Conservation (phyloP, 164 flowering plant species). For the Nymphaea colorata region DNA sequence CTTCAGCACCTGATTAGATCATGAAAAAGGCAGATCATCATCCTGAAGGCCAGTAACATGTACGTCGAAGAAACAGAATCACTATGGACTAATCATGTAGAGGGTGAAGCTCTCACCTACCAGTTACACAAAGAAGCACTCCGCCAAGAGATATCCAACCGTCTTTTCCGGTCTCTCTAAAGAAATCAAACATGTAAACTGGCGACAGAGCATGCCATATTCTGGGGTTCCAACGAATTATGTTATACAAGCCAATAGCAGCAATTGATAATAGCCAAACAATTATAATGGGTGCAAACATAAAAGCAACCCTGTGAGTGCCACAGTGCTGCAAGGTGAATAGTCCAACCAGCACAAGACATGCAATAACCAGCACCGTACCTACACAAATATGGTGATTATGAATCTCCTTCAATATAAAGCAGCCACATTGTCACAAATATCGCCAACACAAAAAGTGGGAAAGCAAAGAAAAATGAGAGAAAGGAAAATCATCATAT, state of each 20-base stretch:
- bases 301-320: conserved; percentile 40
- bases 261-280: conserved; percentile 47
- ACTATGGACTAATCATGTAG: background rate
- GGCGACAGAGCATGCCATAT: conserved; percentile 55
- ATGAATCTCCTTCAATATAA: background rate
- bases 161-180: conserved; percentile 44
- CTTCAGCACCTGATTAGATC: conserved; percentile 44
- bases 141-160: conserved; percentile 71
- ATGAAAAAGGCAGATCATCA: background rate
- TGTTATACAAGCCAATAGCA: conserved; percentile 49
- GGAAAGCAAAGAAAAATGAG: too few relatives aligned
- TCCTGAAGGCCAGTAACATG: background rate
- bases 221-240: conserved; percentile 47
- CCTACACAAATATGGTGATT: conserved; percentile 18
- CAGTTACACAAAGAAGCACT: conserved; percentile 45
- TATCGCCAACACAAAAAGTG: too few relatives aligned
- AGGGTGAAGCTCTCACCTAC: conserved; percentile 14
- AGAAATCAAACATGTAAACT: conserved; percentile 41
- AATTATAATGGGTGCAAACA: conserved; percentile 51
- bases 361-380: conserved; percentile 26
- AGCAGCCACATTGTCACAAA: too few relatives aligned
- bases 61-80: background rate
- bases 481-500: too few relatives aligned
- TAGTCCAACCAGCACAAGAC: conserved; percentile 42
- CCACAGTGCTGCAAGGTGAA: conserved; percentile 64